Percentiles rank a stretch among this genome's conserved stretches.
Conservation (phyloP, 441 rosid species). For the Sinapis alba region DNA sequence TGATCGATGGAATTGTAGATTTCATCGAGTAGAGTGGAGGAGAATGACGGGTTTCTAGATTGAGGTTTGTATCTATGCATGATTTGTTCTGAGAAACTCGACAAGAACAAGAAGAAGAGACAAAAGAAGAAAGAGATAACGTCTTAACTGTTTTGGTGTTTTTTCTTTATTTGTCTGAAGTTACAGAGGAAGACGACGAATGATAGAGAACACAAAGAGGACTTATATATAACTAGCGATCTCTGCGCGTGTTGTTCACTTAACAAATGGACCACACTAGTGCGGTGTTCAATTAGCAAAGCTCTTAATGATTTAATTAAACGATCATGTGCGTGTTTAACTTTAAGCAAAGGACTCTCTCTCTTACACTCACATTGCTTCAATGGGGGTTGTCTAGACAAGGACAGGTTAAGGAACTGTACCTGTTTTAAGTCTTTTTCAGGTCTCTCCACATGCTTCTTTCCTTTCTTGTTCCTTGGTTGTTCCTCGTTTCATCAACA, state of each 20-base stretch:
- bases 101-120: conserved; percentile 38
- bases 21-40: conserved; percentile 83
- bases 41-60: conserved; percentile 71
- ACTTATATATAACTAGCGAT: conserved; percentile 12
- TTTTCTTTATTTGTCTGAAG: neutral
- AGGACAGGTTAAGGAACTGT: conserved; percentile 37
- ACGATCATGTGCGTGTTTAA: neutral
- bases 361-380: conserved; percentile 14
- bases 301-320: neutral
- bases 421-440: conserved; percentile 38
- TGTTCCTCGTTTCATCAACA: conserved; percentile 40
- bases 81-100: conserved; percentile 10
- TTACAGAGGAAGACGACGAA: conserved; percentile 35
- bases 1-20: conserved; percentile 85
- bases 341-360: conserved; percentile 20
- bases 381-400: conserved; percentile 35
- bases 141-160: conserved; percentile 9
- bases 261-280: conserved; percentile 27
- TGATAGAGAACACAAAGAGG: neutral
- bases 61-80: conserved; percentile 33
- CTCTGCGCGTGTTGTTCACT: conserved; percentile 38
- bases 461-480: conserved; percentile 37
- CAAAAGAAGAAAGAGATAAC: conserved; percentile 29
- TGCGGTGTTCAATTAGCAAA: neutral
- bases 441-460: conserved; percentile 32